Evolutionary conservation across 495 filamentous ascomycete species (phyloP).

Genomic region (Letharia columbiana): DNA sequence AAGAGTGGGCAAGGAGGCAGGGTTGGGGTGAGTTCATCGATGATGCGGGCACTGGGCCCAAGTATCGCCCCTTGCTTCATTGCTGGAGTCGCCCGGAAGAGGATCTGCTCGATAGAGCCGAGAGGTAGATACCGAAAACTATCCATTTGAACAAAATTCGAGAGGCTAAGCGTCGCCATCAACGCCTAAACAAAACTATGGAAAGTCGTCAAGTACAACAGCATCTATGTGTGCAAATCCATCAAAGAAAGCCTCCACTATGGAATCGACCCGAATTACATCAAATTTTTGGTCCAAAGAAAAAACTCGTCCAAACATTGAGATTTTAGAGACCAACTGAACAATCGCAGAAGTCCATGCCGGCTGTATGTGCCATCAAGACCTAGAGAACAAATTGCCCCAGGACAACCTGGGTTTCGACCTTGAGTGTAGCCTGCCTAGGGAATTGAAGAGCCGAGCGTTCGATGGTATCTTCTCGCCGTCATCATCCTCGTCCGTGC

Average conservation of each 20-base stretch:
- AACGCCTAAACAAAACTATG: no score
- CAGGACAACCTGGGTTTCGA: background rate
- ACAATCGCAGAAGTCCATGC: background rate
- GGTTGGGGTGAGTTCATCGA: background rate
- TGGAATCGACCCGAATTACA: background rate
- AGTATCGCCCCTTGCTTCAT: background rate
- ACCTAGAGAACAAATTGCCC: background rate
- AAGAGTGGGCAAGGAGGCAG: slow-evolving; percentile 6
- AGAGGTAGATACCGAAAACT: background rate
- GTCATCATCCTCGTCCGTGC: background rate
- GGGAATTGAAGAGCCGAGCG: background rate
- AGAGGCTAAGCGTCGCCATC: background rate
- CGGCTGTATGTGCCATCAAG: background rate
- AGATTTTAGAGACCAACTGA: background rate
- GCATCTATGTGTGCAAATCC: background rate
- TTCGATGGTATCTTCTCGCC: background rate
- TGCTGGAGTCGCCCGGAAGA: background rate
- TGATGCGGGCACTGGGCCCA: background rate
- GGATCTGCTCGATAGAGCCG: background rate
- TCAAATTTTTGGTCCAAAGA: background rate
- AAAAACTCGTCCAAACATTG: background rate
- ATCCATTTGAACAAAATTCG: background rate
- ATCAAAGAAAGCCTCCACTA: background rate
- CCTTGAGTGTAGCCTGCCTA: background rate
- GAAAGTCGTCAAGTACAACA: background rate